Percentiles rank a stretch among this genome's conserved stretches.
Conservation (phyloP, 768 basidiomycete genomes). For the Tricholoma sp. region DNA sequence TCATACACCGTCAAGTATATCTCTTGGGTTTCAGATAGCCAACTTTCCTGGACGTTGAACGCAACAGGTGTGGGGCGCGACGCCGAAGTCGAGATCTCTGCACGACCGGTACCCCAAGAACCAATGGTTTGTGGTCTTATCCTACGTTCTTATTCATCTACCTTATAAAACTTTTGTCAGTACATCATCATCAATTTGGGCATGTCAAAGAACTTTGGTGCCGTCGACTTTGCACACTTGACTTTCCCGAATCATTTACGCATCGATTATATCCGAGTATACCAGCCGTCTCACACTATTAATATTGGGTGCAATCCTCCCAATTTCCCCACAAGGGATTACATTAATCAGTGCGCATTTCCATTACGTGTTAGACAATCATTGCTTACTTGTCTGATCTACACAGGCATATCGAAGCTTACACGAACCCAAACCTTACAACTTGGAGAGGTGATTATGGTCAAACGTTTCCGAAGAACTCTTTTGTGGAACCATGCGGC, state of each 20-base stretch:
- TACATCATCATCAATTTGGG: conserved; percentile 79
- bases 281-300: conserved; percentile 48
- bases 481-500: conserved; percentile 27
- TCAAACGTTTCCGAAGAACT: conserved; percentile 53
- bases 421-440: conserved; percentile 57
- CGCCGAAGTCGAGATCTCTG: conserved; percentile 47
- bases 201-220: conserved; percentile 72
- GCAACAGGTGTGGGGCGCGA: conserved; percentile 63
- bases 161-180: conserved; percentile 27
- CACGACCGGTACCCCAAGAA: conserved; percentile 66
- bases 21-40: conserved; percentile 68
- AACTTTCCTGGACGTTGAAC: conserved; percentile 67
- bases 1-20: conserved; percentile 49
- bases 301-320: conserved; percentile 69
- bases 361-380: not conserved
- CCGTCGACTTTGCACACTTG: conserved; percentile 59
- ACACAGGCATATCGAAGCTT: conserved; percentile 51
- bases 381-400: not conserved
- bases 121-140: conserved; percentile 59
- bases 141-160: conserved; percentile 25
- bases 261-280: conserved; percentile 54
- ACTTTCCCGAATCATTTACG: conserved; percentile 51
- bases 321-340: conserved; percentile 55
- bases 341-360: conserved; percentile 50
- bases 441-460: conserved; percentile 40